These are phyloP conservation scores for Haplosporangium sp. DNA, from an alignment of 371 early-diverging fungal genomes.

Conservation along the genomic window DNA sequence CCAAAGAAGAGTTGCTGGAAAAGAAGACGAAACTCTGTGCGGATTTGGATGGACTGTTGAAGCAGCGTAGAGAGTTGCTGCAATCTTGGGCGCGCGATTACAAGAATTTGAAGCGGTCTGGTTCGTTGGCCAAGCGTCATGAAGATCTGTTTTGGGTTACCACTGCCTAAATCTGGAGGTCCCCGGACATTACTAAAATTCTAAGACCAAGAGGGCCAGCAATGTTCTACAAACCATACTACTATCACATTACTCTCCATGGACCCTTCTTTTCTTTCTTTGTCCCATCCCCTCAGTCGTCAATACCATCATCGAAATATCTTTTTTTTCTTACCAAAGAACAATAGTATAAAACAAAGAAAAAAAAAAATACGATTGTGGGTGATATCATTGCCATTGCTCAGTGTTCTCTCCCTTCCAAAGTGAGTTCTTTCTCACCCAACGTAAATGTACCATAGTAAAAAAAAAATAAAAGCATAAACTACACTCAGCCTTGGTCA, in stretches of 20 bases:
- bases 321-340: no score
- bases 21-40: slow-evolving; percentile 28
- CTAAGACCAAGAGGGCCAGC: background rate
- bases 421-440: no score
- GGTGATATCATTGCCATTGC: no score
- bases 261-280: no score
- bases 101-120: slow-evolving; percentile 52
- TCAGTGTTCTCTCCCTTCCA: no score
- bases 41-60: slow-evolving; percentile 31
- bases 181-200: no score
- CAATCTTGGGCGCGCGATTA: slow-evolving; percentile 54
- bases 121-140: slow-evolving; percentile 46
- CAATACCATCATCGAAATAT: no score
- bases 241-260: no score
- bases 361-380: no score
- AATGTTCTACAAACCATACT: background rate
- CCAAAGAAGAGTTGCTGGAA: slow-evolving; percentile 27
- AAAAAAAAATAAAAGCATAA: slow-evolving; percentile 12
- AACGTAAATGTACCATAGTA: background rate
- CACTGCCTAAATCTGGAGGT: slow-evolving; percentile 25
- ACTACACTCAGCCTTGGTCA: no score
- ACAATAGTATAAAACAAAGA: no score
- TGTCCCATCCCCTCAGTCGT: no score
- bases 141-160: slow-evolving; percentile 50
- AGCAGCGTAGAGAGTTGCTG: slow-evolving; percentile 45